Percentiles rank a stretch among this genome's conserved stretches.
Evolutionary conservation across 208 protist genomes (phyloP).

Genomic region (Herpetomonas muscarum): DNA sequence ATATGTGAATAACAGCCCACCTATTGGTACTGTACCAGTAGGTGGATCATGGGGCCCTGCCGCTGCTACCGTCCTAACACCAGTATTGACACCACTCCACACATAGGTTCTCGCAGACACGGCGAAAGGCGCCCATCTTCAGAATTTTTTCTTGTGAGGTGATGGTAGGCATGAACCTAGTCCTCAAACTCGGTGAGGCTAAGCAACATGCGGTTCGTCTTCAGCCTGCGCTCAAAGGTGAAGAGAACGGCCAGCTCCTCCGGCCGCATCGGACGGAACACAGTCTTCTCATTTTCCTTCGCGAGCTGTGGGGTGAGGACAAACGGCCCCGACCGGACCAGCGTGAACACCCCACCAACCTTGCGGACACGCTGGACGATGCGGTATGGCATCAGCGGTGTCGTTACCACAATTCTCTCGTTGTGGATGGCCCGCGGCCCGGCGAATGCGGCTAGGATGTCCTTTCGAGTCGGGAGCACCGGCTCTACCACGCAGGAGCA

Average conservation of each 20-base stretch:
- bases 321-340: slow-evolving; percentile 76
- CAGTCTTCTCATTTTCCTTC: slow-evolving; percentile 16
- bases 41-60: no score
- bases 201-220: slow-evolving; percentile 80
- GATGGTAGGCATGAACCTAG: neutral
- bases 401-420: slow-evolving; percentile 57
- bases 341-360: slow-evolving; percentile 42
- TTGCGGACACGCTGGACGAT: slow-evolving; percentile 43
- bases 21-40: no score
- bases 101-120: no score
- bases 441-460: slow-evolving; percentile 7
- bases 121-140: no score
- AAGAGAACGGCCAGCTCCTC: slow-evolving; percentile 75
- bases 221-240: slow-evolving; percentile 79
- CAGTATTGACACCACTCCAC: no score
- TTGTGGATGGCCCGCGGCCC: slow-evolving; percentile 21
- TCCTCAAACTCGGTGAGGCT: slow-evolving; percentile 70
- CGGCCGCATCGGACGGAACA: slow-evolving; percentile 32
- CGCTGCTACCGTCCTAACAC: no score
- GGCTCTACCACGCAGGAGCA: slow-evolving; percentile 40
- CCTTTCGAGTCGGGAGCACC: neutral
- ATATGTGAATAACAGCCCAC: no score
- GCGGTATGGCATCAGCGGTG: slow-evolving; percentile 74
- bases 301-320: slow-evolving; percentile 34
- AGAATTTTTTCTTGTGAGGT: neutral